phyloP scores from a whole-genome alignment of 2,329 filamentous ascomycete genomes.

The Fusarium sp. region DNA sequence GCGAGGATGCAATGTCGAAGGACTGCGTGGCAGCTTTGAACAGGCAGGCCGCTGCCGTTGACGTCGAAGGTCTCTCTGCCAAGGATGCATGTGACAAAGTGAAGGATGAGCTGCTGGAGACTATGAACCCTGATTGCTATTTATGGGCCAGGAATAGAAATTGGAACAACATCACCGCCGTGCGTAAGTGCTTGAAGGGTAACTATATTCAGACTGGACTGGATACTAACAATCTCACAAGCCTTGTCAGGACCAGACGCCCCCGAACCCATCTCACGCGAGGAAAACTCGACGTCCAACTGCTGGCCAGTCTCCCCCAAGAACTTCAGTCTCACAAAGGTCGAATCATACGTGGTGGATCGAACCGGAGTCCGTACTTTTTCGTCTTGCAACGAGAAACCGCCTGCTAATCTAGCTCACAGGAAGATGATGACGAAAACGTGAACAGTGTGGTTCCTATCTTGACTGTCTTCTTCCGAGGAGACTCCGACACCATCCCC shows the following conservation, averaged over 20 bases:
- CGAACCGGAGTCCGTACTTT: background rate
- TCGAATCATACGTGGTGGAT: slow-evolving; percentile 4
- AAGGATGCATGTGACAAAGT: slow-evolving; percentile 10
- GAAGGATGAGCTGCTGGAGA: slow-evolving; percentile 3
- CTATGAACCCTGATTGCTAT: slow-evolving; percentile 13
- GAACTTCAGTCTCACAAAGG: slow-evolving; percentile 4
- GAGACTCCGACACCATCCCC: background rate
- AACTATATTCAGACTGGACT: too few relatives aligned
- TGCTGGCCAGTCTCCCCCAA: slow-evolving; percentile 27
- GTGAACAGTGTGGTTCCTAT: slow-evolving; percentile 4
- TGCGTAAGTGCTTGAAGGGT: background rate
- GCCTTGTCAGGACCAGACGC: slow-evolving; percentile 10
- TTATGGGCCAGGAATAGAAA: background rate
- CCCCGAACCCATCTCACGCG: background rate
- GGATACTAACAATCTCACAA: background rate
- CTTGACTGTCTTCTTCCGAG: slow-evolving; percentile 26
- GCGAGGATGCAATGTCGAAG: slow-evolving; percentile 19
- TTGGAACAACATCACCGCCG: slow-evolving; percentile 10
- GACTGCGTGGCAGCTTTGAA: slow-evolving; percentile 16
- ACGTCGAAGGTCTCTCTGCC: background rate
- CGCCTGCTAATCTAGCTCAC: background rate
- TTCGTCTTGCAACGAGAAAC: background rate
- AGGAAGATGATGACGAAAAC: background rate
- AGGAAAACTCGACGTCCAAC: slow-evolving; percentile 22
- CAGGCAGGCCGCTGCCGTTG: background rate